phyloP scores from a whole-genome alignment of 2,329 filamentous ascomycete species.

The Endoconidiophora polonica region DNA sequence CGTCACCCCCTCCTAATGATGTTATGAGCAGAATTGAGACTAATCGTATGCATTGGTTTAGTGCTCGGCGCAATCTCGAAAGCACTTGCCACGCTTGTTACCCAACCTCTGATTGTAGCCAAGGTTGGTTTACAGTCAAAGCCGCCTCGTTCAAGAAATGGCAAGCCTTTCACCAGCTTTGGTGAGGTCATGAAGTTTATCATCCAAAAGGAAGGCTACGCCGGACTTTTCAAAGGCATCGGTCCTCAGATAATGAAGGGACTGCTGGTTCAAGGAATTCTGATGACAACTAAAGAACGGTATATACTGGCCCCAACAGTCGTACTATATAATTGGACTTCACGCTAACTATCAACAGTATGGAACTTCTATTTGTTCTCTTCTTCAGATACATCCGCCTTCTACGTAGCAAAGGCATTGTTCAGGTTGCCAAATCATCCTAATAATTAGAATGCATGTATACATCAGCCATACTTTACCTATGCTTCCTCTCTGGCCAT shows the following conservation, averaged over 20 bases:
- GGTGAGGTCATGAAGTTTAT: slow-evolving; percentile 92
- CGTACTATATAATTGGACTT: background rate
- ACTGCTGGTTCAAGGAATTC: slow-evolving; percentile 76
- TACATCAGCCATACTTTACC: no score
- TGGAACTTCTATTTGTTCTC: slow-evolving; percentile 76
- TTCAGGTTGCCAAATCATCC: background rate
- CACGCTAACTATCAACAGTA: slow-evolving; percentile 28
- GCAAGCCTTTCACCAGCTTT: slow-evolving; percentile 87
- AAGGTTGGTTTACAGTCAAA: slow-evolving; percentile 94
- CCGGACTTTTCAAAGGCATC: slow-evolving; percentile 92
- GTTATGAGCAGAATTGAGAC: background rate
- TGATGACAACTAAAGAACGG: slow-evolving; percentile 99
- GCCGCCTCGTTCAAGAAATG: slow-evolving; percentile 66
- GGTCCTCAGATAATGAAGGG: slow-evolving; percentile 88
- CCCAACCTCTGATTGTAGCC: slow-evolving; percentile 90
- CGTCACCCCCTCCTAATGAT: slow-evolving; percentile 23
- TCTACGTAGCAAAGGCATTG: slow-evolving; percentile 32
- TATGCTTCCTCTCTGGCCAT: no score
- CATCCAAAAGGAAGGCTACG: slow-evolving; percentile 64
- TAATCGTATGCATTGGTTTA: slow-evolving; percentile 20
- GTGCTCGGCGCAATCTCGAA: slow-evolving; percentile 90
- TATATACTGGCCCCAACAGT: slow-evolving; percentile 24
- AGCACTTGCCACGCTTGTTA: slow-evolving; percentile 74
- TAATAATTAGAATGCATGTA: background rate
- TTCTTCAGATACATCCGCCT: slow-evolving; percentile 68